These are phyloP conservation scores for Leccinum ponderosum DNA, from an alignment of 1,284 basidiomycete genomes.

Conservation along the genomic window DNA sequence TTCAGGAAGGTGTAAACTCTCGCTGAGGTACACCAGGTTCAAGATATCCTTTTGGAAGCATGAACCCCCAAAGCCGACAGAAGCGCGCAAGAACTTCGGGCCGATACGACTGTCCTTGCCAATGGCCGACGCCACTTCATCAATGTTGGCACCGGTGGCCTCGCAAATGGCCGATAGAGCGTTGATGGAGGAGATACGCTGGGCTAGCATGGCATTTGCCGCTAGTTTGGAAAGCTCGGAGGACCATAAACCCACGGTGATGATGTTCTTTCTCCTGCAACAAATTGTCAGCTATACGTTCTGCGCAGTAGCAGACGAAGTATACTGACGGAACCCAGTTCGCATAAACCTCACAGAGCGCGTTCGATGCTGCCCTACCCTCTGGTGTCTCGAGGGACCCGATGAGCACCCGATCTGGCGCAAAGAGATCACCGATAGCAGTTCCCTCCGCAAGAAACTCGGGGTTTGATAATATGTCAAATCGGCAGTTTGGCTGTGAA, in stretches of 20 bases:
- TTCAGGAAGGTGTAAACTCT: slow-evolving; percentile 92
- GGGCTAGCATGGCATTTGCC: slow-evolving; percentile 98
- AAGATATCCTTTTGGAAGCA: slow-evolving; percentile 99
- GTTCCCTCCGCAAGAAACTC: slow-evolving; percentile 99
- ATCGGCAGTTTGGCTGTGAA: slow-evolving; percentile 87
- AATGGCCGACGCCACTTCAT: slow-evolving; percentile 95
- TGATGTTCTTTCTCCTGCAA: slow-evolving; percentile 69
- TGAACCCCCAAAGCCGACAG: slow-evolving; percentile 96
- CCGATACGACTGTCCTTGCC: slow-evolving; percentile 94
- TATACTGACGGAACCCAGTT: slow-evolving; percentile 90
- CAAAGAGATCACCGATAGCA: slow-evolving; percentile 86
- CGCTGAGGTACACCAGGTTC: slow-evolving; percentile 96
- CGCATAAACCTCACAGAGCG: slow-evolving; percentile 82
- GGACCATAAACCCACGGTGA: slow-evolving; percentile 97
- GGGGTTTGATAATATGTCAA: slow-evolving; percentile 99
- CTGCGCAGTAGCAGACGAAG: neutral
- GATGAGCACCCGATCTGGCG: slow-evolving; percentile 95
- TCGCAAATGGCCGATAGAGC: slow-evolving; percentile 99
- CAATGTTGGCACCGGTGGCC: slow-evolving; percentile 98
- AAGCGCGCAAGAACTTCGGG: slow-evolving; percentile 93
- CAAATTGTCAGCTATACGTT: slow-evolving; percentile 5
- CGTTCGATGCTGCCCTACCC: slow-evolving; percentile 78
- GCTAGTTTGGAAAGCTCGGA: slow-evolving; percentile 98
- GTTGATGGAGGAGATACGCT: slow-evolving; percentile 98
- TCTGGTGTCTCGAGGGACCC: slow-evolving; percentile 90